Evolutionary conservation across 306 rosid genomes (phyloP).

Genomic region (Macrotyloma uniflorum): DNA sequence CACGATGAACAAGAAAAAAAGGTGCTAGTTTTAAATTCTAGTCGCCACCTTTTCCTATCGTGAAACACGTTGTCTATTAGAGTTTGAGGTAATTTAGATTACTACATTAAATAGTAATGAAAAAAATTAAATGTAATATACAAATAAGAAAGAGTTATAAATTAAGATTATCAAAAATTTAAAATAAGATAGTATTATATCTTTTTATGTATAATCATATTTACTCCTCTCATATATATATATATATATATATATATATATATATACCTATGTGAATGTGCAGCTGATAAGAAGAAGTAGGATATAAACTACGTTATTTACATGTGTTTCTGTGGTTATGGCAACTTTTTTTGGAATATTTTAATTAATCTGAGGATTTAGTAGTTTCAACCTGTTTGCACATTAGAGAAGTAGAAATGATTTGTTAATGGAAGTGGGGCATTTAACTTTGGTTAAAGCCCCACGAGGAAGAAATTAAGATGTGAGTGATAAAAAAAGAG

Average conservation of each 20-base stretch:
- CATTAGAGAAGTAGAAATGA: not conserved
- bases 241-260: no score
- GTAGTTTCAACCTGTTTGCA: not conserved
- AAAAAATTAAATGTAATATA: no score
- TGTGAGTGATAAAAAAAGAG: not conserved
- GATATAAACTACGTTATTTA: no score
- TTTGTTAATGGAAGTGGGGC: not conserved
- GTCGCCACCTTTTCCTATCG: not conserved
- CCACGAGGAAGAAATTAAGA: not conserved
- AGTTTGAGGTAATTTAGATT: no score
- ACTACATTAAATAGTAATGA: no score
- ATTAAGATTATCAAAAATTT: no score
- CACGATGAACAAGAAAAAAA: not conserved
- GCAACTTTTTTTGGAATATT: not conserved
- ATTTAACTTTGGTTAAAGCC: not conserved
- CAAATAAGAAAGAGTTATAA: no score
- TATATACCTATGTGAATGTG: no score
- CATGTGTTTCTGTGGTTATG: not conserved
- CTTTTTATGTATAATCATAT: no score
- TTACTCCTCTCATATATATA: no score
- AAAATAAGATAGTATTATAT: no score
- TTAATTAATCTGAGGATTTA: not conserved
- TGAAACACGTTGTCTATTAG: not conserved
- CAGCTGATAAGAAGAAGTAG: no score
- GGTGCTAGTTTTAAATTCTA: not conserved